A percentile compares a stretch with the other conserved stretches of the same genome.
Conservation (phyloP, 345 rosid genomes). For the Bruguiera gymnorhiza region DNA sequence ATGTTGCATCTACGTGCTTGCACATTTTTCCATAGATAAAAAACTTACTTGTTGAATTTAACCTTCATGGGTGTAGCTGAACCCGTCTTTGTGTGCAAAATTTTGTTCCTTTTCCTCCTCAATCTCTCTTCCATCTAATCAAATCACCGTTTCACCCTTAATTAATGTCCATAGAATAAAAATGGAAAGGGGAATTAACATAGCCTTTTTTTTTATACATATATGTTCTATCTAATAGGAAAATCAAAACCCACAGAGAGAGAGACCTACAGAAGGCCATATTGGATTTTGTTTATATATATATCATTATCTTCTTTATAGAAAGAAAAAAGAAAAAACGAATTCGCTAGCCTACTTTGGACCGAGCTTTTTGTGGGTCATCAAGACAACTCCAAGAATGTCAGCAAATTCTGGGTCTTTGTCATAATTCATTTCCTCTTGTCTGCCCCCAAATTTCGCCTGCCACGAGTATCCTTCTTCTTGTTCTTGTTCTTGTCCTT, state of each 20-base stretch:
- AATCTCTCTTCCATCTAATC: conserved; percentile 82
- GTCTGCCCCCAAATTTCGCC: conserved; percentile 38
- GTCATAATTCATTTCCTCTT: conserved; percentile 56
- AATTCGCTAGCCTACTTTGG: conserved; percentile 43
- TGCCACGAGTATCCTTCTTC: conserved; percentile 23
- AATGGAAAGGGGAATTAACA: neutral
- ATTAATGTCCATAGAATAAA: neutral
- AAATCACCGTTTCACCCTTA: conserved; percentile 13
- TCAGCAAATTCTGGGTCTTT: conserved; percentile 88
- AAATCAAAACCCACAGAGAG: too few relatives aligned
- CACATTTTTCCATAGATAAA: neutral
- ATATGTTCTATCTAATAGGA: too few relatives aligned
- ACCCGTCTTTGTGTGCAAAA: conserved; percentile 81
- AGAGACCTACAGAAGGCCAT: too few relatives aligned
- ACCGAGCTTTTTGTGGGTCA: conserved; percentile 71
- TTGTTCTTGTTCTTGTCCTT: neutral
- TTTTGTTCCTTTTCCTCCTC: conserved; percentile 73
- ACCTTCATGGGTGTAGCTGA: conserved; percentile 71
- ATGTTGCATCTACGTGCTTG: neutral
- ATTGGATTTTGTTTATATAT: too few relatives aligned
- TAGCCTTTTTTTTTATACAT: too few relatives aligned
- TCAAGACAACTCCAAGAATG: conserved; percentile 63
- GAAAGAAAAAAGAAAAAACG: neutral
- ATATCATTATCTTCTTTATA: too few relatives aligned
- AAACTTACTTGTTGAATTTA: conserved; percentile 73